These are phyloP conservation scores for Wickerhamomyces xylosicus DNA, from an alignment of 805 yeast genomes.

Conservation along the genomic window DNA sequence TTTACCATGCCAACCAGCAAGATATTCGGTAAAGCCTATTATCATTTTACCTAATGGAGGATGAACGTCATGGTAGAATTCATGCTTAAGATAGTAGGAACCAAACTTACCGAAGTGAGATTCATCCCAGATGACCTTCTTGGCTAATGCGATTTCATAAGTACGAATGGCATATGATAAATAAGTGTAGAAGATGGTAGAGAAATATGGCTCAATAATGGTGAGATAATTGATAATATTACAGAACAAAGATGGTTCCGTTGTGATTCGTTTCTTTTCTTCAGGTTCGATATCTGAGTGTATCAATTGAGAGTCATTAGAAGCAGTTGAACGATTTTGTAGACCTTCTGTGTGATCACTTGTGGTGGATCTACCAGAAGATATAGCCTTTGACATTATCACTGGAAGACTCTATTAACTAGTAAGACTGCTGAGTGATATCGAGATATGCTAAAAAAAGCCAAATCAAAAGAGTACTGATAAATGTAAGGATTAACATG, in stretches of 20 bases:
- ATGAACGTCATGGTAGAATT: slow-evolving; percentile 79
- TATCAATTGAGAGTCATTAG: too few relatives aligned
- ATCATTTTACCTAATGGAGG: slow-evolving; percentile 82
- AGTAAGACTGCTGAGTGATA: too few relatives aligned
- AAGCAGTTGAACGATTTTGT: neutral
- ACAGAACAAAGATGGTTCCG: neutral
- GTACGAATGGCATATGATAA: slow-evolving; percentile 47
- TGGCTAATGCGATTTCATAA: slow-evolving; percentile 43
- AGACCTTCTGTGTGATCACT: too few relatives aligned
- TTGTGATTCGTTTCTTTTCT: too few relatives aligned
- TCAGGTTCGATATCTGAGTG: too few relatives aligned
- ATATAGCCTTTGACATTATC: neutral
- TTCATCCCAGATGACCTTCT: slow-evolving; percentile 78
- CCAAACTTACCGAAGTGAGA: slow-evolving; percentile 88
- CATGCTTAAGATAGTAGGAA: slow-evolving; percentile 66
- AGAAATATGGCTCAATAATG: slow-evolving; percentile 16
- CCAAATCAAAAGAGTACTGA: too few relatives aligned
- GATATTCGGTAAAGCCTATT: slow-evolving; percentile 65
- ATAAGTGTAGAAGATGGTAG: slow-evolving; percentile 34
- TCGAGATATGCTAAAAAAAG: too few relatives aligned
- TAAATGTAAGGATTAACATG: too few relatives aligned
- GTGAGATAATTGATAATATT: neutral
- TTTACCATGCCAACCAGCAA: slow-evolving; percentile 78
- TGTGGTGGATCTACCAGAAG: neutral
- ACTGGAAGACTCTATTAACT: neutral